Conservation (phyloP, 768 basidiomycete species). For the Trametes coccinea region DNA sequence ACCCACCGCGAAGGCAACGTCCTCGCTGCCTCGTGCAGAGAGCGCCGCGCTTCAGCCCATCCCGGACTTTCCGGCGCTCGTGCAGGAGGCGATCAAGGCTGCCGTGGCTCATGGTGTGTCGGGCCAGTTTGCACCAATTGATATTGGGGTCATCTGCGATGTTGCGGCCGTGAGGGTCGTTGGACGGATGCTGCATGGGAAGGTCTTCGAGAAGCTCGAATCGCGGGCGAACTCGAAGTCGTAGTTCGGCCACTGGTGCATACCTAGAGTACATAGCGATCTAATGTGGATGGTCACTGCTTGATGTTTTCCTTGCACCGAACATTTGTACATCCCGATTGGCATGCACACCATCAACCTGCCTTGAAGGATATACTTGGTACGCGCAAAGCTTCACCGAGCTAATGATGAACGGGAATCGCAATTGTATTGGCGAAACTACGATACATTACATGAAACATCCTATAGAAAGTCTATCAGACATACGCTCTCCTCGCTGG, state of each 20-base stretch:
- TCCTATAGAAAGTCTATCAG: conserved; percentile 38
- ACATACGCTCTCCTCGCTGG: conserved; percentile 43
- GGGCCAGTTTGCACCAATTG: conserved; percentile 54
- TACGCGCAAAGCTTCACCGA: no score
- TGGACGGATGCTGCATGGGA: conserved; percentile 50
- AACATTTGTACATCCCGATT: no score
- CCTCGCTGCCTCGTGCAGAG: not conserved
- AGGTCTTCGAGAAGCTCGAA: conserved; percentile 34
- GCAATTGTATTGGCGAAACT: not conserved
- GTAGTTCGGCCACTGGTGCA: not conserved
- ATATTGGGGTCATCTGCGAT: conserved; percentile 65
- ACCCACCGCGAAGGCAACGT: not conserved
- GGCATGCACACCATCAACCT: no score
- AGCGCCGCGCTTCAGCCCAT: conserved; percentile 51
- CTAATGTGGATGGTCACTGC: not conserved
- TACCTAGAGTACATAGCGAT: not conserved
- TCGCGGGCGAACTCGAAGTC: not conserved
- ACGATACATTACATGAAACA: conserved; percentile 5
- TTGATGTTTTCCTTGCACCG: no score
- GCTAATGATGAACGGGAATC: no score
- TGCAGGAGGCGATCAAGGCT: conserved; percentile 50
- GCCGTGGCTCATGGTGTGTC: conserved; percentile 34
- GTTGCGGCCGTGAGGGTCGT: conserved; percentile 47
- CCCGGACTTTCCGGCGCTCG: conserved; percentile 54
- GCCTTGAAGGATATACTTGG: no score